Conservation (phyloP, 192 early-diverging fungal species). For the Mycoemilia scoparia region DNA sequence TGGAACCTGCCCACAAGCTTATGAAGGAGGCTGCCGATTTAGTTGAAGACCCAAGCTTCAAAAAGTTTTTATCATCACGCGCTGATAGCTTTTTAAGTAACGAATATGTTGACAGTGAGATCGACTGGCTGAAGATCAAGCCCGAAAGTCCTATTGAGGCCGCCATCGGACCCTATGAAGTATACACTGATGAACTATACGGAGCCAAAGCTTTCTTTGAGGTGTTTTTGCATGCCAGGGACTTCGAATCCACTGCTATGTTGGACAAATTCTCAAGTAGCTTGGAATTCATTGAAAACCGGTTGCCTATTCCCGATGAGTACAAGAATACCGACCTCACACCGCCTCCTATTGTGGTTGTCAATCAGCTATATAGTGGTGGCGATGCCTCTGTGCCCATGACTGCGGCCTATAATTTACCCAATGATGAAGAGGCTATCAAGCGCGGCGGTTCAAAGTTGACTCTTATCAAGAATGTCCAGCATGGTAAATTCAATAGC, state of each 20-base stretch:
- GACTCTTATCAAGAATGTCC: slow-evolving; percentile 60
- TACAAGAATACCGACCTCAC: slow-evolving; percentile 43
- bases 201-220: slow-evolving; percentile 49
- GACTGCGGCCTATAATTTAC: slow-evolving; percentile 60
- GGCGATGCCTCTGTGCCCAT: slow-evolving; percentile 56
- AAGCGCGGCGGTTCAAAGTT: slow-evolving; percentile 45
- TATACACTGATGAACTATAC: slow-evolving; percentile 49
- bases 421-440: slow-evolving; percentile 59
- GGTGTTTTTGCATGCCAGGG: slow-evolving; percentile 45
- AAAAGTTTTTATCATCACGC: slow-evolving; percentile 35
- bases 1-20: slow-evolving; percentile 30
- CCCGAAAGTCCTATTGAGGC: slow-evolving; percentile 43
- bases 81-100: slow-evolving; percentile 39
- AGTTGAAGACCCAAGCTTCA: slow-evolving; percentile 35
- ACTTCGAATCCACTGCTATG: slow-evolving; percentile 32
- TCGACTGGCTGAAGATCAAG: slow-evolving; percentile 47
- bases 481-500: slow-evolving; percentile 45
- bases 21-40: slow-evolving; percentile 36
- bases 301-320: slow-evolving; percentile 41
- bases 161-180: slow-evolving; percentile 54
- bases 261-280: slow-evolving; percentile 45
- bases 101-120: slow-evolving; percentile 43
- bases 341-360: slow-evolving; percentile 50
- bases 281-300: slow-evolving; percentile 44
- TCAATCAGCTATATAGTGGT: slow-evolving; percentile 52